A percentile compares a stretch with the other conserved stretches of the same genome.
Conservation (phyloP, 106 monocot genomes). For the Ottelia alismoides region DNA sequence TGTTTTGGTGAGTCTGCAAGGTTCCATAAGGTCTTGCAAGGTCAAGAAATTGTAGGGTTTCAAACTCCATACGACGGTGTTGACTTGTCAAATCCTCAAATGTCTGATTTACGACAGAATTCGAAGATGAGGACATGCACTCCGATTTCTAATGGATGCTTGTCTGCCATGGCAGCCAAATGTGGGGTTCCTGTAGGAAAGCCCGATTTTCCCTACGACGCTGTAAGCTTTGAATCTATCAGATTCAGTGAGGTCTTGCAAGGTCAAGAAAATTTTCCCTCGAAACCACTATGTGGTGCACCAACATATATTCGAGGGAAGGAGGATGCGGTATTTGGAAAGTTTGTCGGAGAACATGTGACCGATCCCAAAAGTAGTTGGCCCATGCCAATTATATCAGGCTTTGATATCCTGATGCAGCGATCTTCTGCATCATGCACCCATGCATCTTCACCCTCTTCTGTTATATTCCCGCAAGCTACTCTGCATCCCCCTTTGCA, state of each 20-base stretch:
- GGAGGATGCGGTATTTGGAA: constrained; percentile 2
- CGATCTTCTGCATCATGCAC: neutral
- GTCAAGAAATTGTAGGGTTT: constrained; percentile 27
- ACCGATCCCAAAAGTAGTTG: neutral
- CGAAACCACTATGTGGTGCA: constrained; percentile 16
- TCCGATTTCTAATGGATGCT: constrained; percentile 8
- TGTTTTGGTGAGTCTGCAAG: constrained; percentile 18
- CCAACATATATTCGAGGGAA: neutral
- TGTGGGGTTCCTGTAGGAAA: constrained; percentile 25
- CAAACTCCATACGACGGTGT: constrained; percentile 2
- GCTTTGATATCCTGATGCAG: neutral
- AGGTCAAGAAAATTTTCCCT: constrained; percentile 91
- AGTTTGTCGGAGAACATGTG: neutral
- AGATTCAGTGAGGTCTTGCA: constrained; percentile 97
- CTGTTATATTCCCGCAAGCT: no score
- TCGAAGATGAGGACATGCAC: constrained; percentile 22
- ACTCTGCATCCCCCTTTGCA: no score
- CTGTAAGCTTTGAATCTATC: constrained; percentile 71
- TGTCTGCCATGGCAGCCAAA: constrained; percentile 16
- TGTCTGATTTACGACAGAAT: constrained; percentile 17
- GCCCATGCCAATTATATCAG: neutral
- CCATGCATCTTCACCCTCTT: no score
- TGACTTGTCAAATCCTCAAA: neutral
- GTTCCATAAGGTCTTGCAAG: constrained; percentile 34
- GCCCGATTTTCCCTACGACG: constrained; percentile 27